A percentile compares a stretch with the other conserved stretches of the same genome.
phyloP scores from a whole-genome alignment of 441 rosid genomes.

The Euphorbia corollata region DNA sequence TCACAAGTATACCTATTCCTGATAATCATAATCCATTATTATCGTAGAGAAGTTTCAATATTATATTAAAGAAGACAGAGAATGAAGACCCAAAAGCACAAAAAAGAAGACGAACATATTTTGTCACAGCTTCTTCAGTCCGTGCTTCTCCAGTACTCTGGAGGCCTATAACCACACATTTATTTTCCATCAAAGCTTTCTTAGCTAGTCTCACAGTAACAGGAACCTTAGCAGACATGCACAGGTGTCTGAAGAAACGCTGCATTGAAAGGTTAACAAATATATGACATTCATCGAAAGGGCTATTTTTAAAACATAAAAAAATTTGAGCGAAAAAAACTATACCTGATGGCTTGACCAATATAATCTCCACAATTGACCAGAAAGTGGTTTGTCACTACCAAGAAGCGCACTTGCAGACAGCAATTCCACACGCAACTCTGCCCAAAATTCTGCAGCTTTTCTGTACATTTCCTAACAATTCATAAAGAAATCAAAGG shows the following conservation, averaged over 20 bases:
- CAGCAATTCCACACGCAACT: conserved; percentile 89
- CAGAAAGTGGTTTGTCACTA: conserved; percentile 69
- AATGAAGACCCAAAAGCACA: conserved; percentile 14
- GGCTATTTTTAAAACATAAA: background rate
- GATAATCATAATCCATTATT: background rate
- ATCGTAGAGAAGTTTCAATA: conserved; percentile 1
- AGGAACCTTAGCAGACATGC: conserved; percentile 99
- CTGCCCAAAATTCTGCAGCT: conserved; percentile 99
- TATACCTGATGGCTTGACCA: conserved; percentile 99
- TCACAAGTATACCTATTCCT: background rate
- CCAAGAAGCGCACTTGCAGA: conserved; percentile 82
- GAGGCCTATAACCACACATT: conserved; percentile 97
- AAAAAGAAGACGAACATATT: conserved; percentile 54
- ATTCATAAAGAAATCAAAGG: conserved; percentile 12
- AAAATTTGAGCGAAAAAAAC: conserved; percentile 12
- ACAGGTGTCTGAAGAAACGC: conserved; percentile 98
- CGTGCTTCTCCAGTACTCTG: conserved; percentile 99
- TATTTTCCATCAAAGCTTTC: conserved; percentile 62
- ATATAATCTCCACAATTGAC: conserved; percentile 95
- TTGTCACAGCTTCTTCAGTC: conserved; percentile 96
- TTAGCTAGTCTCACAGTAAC: conserved; percentile 78
- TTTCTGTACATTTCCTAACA: conserved; percentile 79
- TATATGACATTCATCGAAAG: background rate
- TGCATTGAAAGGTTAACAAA: conserved; percentile 26
- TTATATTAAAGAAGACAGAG: conserved; percentile 9